These are phyloP conservation scores for Saccharomycopsis schoenii DNA, from an alignment of 805 yeast species.

Conservation along the genomic window DNA sequence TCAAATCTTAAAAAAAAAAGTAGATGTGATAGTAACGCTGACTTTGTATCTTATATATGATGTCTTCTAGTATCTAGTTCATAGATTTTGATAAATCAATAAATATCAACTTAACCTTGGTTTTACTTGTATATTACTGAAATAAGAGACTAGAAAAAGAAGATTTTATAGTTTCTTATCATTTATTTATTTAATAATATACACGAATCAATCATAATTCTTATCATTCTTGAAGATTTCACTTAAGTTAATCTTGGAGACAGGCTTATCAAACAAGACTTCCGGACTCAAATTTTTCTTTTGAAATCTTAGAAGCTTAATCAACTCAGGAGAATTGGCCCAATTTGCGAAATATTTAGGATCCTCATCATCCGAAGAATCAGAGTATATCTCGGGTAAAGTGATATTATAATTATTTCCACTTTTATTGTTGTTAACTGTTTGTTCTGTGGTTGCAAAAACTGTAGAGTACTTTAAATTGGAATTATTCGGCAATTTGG, in stretches of 20 bases:
- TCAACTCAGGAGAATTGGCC: conserved; percentile 53
- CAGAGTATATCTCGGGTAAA: conserved; percentile 39
- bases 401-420: conserved; percentile 18
- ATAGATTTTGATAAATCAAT: too few species aligned
- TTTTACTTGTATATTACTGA: too few species aligned
- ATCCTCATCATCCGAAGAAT: conserved; percentile 45
- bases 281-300: conserved; percentile 52
- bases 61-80: too few species aligned
- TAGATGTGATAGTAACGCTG: too few species aligned
- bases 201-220: conserved; percentile 1
- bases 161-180: too few species aligned
- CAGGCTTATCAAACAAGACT: conserved; percentile 58
- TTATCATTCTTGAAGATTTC: conserved; percentile 45
- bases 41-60: too few species aligned
- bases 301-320: conserved; percentile 33
- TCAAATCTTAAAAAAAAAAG: too few species aligned
- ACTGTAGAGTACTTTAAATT: not conserved
- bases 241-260: conserved; percentile 58
- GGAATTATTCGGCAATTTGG: not conserved
- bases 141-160: too few species aligned
- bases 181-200: not conserved
- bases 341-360: conserved; percentile 43
- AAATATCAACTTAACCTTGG: too few species aligned
- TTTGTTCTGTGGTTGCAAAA: not conserved
- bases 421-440: not conserved